phyloP scores from a whole-genome alignment of 495 filamentous ascomycete genomes.

The Aspergillus bertholletiae region DNA sequence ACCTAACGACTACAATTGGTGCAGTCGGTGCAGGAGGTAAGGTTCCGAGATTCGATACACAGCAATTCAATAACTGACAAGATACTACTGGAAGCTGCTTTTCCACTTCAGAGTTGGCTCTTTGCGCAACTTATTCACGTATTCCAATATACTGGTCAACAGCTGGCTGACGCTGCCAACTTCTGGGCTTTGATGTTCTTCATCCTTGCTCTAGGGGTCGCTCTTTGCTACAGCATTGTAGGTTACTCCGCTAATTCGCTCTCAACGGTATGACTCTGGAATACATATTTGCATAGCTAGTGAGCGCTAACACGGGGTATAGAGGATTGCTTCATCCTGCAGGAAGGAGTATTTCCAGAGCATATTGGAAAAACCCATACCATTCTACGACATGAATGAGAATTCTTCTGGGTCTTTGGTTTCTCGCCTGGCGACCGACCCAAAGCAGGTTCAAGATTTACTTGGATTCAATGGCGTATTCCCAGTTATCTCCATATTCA shows the following conservation, averaged over 20 bases:
- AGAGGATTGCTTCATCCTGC: constrained; percentile 50
- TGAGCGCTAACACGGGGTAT: constrained; percentile 9
- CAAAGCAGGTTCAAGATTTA: constrained; percentile 60
- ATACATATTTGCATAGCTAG: neutral
- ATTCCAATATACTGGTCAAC: constrained; percentile 32
- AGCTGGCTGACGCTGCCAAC: constrained; percentile 32
- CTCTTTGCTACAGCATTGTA: constrained; percentile 48
- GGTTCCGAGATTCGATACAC: neutral
- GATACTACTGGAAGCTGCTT: constrained; percentile 58
- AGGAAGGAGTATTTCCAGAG: constrained; percentile 59
- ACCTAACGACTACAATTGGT: constrained; percentile 39
- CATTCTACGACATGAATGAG: constrained; percentile 53
- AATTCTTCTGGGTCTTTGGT: constrained; percentile 49
- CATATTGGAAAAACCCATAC: constrained; percentile 51
- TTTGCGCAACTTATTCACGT: constrained; percentile 30
- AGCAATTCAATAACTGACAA: neutral
- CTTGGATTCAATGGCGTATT: constrained; percentile 42
- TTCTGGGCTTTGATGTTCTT: constrained; percentile 71
- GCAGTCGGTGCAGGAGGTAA: constrained; percentile 51
- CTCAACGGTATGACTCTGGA: constrained; percentile 21
- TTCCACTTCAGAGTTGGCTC: constrained; percentile 32
- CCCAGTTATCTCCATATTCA: constrained; percentile 40
- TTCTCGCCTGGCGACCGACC: constrained; percentile 52
- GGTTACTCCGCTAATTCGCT: constrained; percentile 50
- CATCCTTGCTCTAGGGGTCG: constrained; percentile 48